Evolutionary conservation across 768 basidiomycete species (phyloP).

Genomic region (Lentinula lateritia): DNA sequence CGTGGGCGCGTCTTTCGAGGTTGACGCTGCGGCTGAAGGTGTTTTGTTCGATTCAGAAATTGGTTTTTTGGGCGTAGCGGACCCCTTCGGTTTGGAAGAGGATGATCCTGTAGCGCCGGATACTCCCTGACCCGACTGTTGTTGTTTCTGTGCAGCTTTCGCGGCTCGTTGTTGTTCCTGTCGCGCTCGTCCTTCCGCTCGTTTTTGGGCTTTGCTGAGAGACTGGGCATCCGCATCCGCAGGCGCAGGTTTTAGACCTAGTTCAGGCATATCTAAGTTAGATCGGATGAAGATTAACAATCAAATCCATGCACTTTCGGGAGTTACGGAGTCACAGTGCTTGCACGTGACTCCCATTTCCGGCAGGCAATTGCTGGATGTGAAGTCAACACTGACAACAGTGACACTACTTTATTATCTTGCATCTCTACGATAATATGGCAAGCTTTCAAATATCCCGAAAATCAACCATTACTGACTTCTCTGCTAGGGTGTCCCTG

Average conservation of each 20-base stretch:
- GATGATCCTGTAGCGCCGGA: slow-evolving; percentile 8
- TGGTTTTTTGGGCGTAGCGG: slow-evolving; percentile 18
- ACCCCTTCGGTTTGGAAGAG: slow-evolving; percentile 17
- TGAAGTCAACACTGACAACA: background rate
- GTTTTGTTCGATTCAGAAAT: slow-evolving; percentile 13
- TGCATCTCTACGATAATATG: background rate
- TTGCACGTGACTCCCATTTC: background rate
- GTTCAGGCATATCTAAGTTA: background rate
- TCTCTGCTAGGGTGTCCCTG: slow-evolving; percentile 80
- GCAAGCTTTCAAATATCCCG: background rate
- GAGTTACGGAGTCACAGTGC: background rate
- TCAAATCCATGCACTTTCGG: background rate
- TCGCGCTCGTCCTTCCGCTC: slow-evolving; percentile 72
- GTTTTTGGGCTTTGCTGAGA: slow-evolving; percentile 71
- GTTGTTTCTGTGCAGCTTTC: slow-evolving; percentile 48
- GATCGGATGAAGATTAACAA: background rate
- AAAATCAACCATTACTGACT: background rate
- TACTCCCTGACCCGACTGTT: slow-evolving; percentile 9
- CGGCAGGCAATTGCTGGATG: background rate
- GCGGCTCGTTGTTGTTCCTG: slow-evolving; percentile 79
- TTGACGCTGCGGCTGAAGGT: slow-evolving; percentile 10
- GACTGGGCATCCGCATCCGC: slow-evolving; percentile 17
- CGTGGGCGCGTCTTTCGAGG: slow-evolving; percentile 22
- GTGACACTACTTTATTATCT: too few species aligned
- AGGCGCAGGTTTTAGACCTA: background rate